Conservation (phyloP, 1,139 yeast species). For the Petasospora fabianii region DNA sequence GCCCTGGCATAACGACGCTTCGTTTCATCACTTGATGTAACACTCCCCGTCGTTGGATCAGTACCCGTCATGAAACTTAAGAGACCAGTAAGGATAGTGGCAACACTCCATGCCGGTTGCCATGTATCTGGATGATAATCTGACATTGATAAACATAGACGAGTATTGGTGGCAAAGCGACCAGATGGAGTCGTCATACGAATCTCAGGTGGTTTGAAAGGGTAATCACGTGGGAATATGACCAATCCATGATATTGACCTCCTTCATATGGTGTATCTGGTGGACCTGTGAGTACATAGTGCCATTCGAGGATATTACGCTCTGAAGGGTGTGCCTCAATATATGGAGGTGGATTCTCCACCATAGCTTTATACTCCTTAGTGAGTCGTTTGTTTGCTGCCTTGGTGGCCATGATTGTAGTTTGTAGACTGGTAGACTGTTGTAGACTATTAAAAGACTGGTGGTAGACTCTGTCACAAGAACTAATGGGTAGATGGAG, state of each 20-base stretch:
- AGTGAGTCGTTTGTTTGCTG: constrained; percentile 48
- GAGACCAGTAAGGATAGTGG: constrained; percentile 79
- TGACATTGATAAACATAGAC: constrained; percentile 83
- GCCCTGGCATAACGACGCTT: constrained; percentile 45
- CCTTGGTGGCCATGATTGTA: constrained; percentile 51
- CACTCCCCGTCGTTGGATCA: constrained; percentile 55
- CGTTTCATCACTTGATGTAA: constrained; percentile 48
- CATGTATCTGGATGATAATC: constrained; percentile 92
- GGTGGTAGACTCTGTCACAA: neutral
- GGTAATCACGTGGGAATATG: constrained; percentile 81
- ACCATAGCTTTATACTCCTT: constrained; percentile 75
- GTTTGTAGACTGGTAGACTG: neutral
- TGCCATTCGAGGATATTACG: constrained; percentile 63
- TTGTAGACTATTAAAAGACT: neutral
- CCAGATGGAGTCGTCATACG: constrained; percentile 87
- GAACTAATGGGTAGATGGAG: too few species aligned
- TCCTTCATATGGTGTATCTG: constrained; percentile 74
- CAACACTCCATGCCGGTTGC: constrained; percentile 95
- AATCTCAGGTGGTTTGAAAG: constrained; percentile 90
- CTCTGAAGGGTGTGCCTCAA: constrained; percentile 82
- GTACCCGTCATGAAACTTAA: constrained; percentile 78
- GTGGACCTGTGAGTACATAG: constrained; percentile 64
- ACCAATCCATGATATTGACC: constrained; percentile 92
- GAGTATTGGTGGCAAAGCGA: constrained; percentile 69
- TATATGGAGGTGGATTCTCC: constrained; percentile 77